Evolutionary conservation across 176 grass and related monocot genomes (phyloP), one percentile per base, ranked within the genome.

Genomic region (Rhynchospora breviuscula): DNA sequence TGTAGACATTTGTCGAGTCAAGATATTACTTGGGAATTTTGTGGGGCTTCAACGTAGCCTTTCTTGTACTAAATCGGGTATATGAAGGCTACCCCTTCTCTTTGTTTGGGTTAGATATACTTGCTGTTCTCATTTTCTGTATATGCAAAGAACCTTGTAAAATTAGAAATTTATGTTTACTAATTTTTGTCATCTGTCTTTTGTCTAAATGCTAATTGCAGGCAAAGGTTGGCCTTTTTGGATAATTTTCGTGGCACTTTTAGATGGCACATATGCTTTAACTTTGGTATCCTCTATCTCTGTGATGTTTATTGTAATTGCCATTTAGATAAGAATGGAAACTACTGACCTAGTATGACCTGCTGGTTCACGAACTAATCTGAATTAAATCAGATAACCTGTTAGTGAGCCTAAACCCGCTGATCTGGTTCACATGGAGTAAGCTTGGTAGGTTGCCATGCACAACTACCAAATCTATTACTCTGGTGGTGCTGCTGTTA

Each of bases 201-300:
- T 40, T 40, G 35, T 35, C 73, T 57, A 78, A 78, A 54, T 75
- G 47, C 40, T 82, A 63, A 85, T 21, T 26, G 69, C 76, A 98
- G 96, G 77, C 14, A 93, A 81, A 84, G 89, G 0, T 52, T 94
- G 21, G 92, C 91, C 57, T 91, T 91, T 87, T 71, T 98, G 63
- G 96, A 98, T 64, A 89, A 90, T 33, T 93, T 91, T 59, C 82
- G 93, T 62, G 96, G 96, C 79, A 93, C 91, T 86, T 98, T 98
- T 90, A 92, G 96, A 59, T 98, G 96, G 96, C 96, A 95, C 82
- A 98, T 95, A 83, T 98, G 91, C 86, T 98, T 98, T 82, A 98
- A 98, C 85, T 91, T 98, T 79, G 92, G 96, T 98, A 95, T 53
- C 10, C 18, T 78, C 40, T 70, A 59, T 88, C 11, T 49, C 70